Base-by-base conservation (phyloP, 257 asterid species). In the Penstemon davidsonii region DNA sequence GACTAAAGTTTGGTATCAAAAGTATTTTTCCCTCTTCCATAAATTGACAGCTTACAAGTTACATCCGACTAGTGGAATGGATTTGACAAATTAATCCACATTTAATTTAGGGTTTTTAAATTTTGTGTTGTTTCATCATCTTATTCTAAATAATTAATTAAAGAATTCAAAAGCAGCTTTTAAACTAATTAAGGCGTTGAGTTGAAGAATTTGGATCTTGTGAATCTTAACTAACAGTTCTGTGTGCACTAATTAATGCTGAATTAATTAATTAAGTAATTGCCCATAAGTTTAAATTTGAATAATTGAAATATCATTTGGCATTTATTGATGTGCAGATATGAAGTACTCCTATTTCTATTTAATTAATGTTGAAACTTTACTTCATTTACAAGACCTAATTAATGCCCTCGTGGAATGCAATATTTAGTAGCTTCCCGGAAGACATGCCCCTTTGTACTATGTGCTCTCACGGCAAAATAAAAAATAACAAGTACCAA, bases 361-460 rank as follows among this genome's bases (percentile, higher is more conserved):
- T 62, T 40, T 45, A 54, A 55, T 55, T 55, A 60, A 7, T 60
- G 50, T 60, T 62, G 40, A 10, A 62, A 4, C 55, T 62, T 44
- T 45, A 62, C 71, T 67, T 68, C n/a, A 70, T 25, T 47, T 58
- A 52, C 71, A 75, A 65, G 74, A 73, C 79, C 80, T n/a, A 55
- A 75, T 78, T 74, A 79, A 80, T 82, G 73, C 75, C n/a, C 45
- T 11, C 13, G 67, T 64, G 78, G 79, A 69, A 60, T 64, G 75
- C 78, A 70, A 69, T 69, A 44, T 33, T 25, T 62, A 78, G 85
- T 69, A 68, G 78, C 78, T 81, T 81, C 85, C 78, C 82, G 72
- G 81, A 83, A 83, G 76, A 85, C 88, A 83, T 83, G 86, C 80
- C 71, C 63, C 70, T 75, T 76, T 53, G 79, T 60, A 59, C 19